Conservation (phyloP, 805 yeast genomes). For the Vanderwaltozyma yarrowii region DNA sequence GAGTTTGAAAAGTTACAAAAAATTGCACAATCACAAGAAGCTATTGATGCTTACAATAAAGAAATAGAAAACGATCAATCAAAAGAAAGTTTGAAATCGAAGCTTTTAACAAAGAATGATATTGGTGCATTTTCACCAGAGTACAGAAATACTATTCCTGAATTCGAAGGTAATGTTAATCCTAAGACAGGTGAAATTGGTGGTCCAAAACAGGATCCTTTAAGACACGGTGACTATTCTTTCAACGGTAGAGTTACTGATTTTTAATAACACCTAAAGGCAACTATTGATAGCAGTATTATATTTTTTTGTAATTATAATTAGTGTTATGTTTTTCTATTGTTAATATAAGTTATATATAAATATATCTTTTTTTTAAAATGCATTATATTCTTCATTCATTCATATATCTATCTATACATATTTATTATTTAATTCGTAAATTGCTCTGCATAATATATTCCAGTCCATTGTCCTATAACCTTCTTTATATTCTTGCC, state of each 20-base stretch:
- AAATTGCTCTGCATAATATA: conserved; percentile 72
- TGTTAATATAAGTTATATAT: too few species aligned
- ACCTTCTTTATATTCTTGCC: conserved; percentile 27
- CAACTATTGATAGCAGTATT: too few species aligned
- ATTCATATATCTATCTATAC: conserved; percentile 20
- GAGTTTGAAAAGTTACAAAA: conserved; percentile 84
- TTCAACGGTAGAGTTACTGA: conserved; percentile 96
- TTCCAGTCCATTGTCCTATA: conserved; percentile 79
- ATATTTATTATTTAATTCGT: conserved; percentile 62
- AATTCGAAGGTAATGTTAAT: conserved; percentile 88
- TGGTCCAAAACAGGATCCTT: conserved; percentile 96
- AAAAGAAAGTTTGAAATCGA: conserved; percentile 26
- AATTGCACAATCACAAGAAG: conserved; percentile 68
- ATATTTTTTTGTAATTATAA: too few species aligned
- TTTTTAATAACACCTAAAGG: conserved; percentile 42
- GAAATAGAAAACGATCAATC: conserved; percentile 29
- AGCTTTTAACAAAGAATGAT: conserved; percentile 36
- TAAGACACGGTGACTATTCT: conserved; percentile 85
- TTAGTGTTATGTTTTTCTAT: too few species aligned
- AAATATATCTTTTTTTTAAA: too few species aligned
- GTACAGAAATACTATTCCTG: conserved; percentile 72
- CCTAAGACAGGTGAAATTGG: conserved; percentile 93
- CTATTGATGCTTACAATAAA: conserved; percentile 63
- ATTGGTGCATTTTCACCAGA: conserved; percentile 60
- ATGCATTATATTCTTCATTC: not conserved